Percentiles rank a stretch among this genome's conserved stretches.
phyloP scores from a whole-genome alignment of 2,329 filamentous ascomycete genomes.

The Cadophora gregata region DNA sequence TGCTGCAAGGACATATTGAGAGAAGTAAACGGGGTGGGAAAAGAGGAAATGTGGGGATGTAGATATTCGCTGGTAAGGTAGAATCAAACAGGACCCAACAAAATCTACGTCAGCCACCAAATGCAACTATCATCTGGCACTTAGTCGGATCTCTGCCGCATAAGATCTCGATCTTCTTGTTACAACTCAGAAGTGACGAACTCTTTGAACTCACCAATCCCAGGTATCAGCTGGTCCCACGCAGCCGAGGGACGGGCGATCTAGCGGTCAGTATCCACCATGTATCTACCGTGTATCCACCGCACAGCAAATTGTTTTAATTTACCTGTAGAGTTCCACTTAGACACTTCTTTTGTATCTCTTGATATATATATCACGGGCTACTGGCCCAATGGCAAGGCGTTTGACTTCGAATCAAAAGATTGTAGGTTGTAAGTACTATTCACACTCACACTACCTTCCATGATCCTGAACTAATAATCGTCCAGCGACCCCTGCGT shows the following conservation, averaged over 20 bases:
- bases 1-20: conserved; percentile 81
- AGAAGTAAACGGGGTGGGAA: conserved; percentile 84
- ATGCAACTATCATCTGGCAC: no score
- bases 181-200: no score
- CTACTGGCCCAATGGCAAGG: conserved; percentile 9
- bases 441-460: background rate
- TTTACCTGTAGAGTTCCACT: background rate
- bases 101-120: no score
- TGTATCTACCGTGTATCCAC: no score
- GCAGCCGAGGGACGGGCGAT: background rate
- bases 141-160: no score
- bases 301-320: background rate
- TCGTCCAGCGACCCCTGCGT: background rate
- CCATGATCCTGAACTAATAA: background rate
- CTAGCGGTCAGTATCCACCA: no score
- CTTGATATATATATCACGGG: background rate
- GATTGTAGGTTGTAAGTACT: conserved; percentile 1
- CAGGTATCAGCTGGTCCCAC: background rate
- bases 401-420: conserved; percentile 13
- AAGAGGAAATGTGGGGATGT: conserved; percentile 66
- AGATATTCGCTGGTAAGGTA: conserved; percentile 14
- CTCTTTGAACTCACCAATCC: no score
- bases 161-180: no score
- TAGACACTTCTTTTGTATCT: background rate
- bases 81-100: background rate